Percentiles rank a stretch among this genome's conserved stretches.
Evolutionary conservation across 306 rosid species (phyloP).

Genomic region (Lotus japonicus): DNA sequence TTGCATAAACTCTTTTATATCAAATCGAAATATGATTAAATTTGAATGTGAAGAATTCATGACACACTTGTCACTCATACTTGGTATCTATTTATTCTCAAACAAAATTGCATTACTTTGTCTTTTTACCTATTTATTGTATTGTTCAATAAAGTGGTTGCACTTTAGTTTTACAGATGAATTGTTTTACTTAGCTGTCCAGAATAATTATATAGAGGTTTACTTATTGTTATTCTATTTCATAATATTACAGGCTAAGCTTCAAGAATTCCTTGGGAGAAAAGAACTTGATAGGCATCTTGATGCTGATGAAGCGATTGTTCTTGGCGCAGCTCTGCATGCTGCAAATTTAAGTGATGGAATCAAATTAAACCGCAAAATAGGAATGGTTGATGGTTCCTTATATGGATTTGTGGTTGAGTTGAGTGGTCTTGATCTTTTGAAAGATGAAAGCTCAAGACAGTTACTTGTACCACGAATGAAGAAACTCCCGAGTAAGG

Average conservation of each 20-base stretch:
- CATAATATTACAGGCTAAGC: slow-evolving; percentile 60
- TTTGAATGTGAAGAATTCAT: not conserved
- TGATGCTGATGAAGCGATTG: slow-evolving; percentile 96
- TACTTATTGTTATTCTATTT: slow-evolving; percentile 1
- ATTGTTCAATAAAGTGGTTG: not conserved
- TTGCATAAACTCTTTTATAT: not conserved
- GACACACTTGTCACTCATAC: not conserved
- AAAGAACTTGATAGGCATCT: slow-evolving; percentile 91
- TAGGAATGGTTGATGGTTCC: slow-evolving; percentile 98
- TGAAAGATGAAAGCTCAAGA: slow-evolving; percentile 66
- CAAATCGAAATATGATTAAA: not conserved
- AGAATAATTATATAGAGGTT: not conserved
- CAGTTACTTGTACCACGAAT: slow-evolving; percentile 77
- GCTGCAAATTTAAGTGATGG: slow-evolving; percentile 99
- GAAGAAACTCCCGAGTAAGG: slow-evolving; percentile 96
- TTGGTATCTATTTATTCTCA: slow-evolving; percentile 6
- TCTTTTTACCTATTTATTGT: not conserved
- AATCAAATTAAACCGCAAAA: slow-evolving; percentile 92
- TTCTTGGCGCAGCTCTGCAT: slow-evolving; percentile 84
- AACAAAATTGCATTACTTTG: not conserved
- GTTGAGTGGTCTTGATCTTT: slow-evolving; percentile 69
- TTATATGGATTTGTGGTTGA: slow-evolving; percentile 72
- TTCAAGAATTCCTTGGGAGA: slow-evolving; percentile 92
- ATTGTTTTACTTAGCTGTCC: not conserved
- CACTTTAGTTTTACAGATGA: slow-evolving; percentile 1